Base-by-base conservation (phyloP, 2,329 filamentous ascomycete species). In the Chaetomiaceae sp. region DNA sequence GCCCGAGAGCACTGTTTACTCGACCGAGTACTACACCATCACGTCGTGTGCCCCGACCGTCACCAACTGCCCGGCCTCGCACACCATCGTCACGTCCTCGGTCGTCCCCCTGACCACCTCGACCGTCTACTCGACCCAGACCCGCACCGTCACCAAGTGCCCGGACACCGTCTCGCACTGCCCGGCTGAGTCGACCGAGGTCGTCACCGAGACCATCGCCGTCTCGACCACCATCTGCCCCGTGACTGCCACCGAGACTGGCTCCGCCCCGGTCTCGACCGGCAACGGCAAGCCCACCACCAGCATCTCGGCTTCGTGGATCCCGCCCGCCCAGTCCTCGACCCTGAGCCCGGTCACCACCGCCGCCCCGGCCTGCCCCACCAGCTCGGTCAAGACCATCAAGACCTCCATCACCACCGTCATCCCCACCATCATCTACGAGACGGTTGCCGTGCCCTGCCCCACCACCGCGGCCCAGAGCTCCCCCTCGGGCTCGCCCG, bases 141-240 rank as follows among this genome's bases (percentile, higher is more conserved):
- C 77, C 60, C 66, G 76, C 58, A 83, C 79, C 67, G 69, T 83
- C 73, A 82, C 76, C 62, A 73, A 72, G 50, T 83, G 79, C 72
- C 72, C 66, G 48, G 68, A 78, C 40, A 71, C 72, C 51, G 78
- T 83, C 60, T 74, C 76, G 64, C 61, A 84, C 78, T 85, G 82
- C 75, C 76, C 74, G 46, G 69, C 65, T 51, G 55, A 61, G 55
- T 65, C 64, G 49, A 71, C 66, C 58, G 56, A 56, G 44, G 61
- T 67, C 51, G 56, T 62, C 53, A 68, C 65, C 53, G 59, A 67
- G 53, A 65, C 62, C 56, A 56, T 67, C 48, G 55, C 67, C 42
- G 61, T 72, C 47, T 59, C 68, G 53, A 73, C 73, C 59, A 75
- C 75, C 50, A 64, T 68, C 53, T 65, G 63, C 65, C 65, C 61